Evolutionary conservation across 805 yeast genomes (phyloP).

Genomic region (Zygosaccharomyces bailii): DNA sequence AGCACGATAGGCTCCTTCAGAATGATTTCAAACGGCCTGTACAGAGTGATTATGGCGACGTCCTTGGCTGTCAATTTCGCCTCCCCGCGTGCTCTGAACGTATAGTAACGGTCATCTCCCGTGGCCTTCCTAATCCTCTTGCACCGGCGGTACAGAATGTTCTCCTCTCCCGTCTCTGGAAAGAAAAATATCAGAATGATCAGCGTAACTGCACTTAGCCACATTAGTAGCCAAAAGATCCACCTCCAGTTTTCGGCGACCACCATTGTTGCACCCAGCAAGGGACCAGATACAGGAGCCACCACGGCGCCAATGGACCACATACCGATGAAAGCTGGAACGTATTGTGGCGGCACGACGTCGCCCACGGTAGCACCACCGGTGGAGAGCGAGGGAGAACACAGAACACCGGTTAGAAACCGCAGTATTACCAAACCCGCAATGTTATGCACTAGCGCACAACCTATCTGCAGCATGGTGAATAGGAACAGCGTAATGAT

Average conservation of each 20-base stretch:
- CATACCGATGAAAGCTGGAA: slow-evolving; percentile 46
- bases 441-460: slow-evolving; percentile 49
- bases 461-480: slow-evolving; percentile 52
- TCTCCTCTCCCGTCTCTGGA: slow-evolving; percentile 49
- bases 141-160: slow-evolving; percentile 48
- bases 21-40: slow-evolving; percentile 51
- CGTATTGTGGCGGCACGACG: slow-evolving; percentile 40
- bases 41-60: slow-evolving; percentile 36
- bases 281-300: slow-evolving; percentile 57
- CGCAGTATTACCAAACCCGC: slow-evolving; percentile 50
- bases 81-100: slow-evolving; percentile 31
- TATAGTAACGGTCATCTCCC: slow-evolving; percentile 45
- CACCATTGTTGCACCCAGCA: slow-evolving; percentile 51
- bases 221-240: slow-evolving; percentile 50
- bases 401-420: slow-evolving; percentile 51
- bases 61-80: slow-evolving; percentile 32
- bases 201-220: slow-evolving; percentile 40
- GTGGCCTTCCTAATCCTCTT: slow-evolving; percentile 45
- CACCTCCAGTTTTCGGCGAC: slow-evolving; percentile 52
- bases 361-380: slow-evolving; percentile 60
- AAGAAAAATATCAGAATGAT: slow-evolving; percentile 40
- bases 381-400: slow-evolving; percentile 54
- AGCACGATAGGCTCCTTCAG: slow-evolving; percentile 55
- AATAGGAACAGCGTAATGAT: slow-evolving; percentile 46
- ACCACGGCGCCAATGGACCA: slow-evolving; percentile 55